Evolutionary conservation across 345 rosid species (phyloP).

Genomic region (Turnera subulata): DNA sequence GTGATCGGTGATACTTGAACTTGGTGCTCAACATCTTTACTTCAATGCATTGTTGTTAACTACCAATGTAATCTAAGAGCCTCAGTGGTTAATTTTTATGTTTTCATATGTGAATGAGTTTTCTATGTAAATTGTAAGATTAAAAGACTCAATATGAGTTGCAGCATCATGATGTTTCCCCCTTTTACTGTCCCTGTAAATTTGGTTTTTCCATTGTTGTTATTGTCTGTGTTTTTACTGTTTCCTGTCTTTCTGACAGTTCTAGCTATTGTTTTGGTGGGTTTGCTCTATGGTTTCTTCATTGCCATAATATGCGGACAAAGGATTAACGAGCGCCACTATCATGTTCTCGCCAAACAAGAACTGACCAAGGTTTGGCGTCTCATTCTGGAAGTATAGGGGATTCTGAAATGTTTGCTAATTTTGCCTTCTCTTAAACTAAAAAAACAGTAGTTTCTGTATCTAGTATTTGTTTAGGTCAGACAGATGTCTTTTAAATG

Average conservation of each 20-base stretch:
- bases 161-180: too few relatives aligned
- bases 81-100: too few relatives aligned
- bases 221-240: conserved; percentile 1
- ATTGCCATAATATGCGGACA: conserved; percentile 99
- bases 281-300: conserved; percentile 94
- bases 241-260: conserved; percentile 41
- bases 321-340: conserved; percentile 92
- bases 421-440: background rate
- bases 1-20: too few relatives aligned
- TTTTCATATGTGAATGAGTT: too few relatives aligned
- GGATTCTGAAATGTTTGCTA: conserved; percentile 1
- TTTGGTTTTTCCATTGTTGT: too few relatives aligned
- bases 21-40: too few relatives aligned
- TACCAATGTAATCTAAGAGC: too few relatives aligned
- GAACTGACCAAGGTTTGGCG: conserved; percentile 83
- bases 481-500: background rate
- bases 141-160: too few relatives aligned
- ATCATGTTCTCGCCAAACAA: conserved; percentile 97
- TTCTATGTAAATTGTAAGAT: too few relatives aligned
- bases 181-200: too few relatives aligned
- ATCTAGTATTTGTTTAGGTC: background rate
- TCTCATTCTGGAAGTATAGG: conserved; percentile 3
- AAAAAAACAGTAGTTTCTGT: background rate
- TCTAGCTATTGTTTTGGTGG: conserved; percentile 92
- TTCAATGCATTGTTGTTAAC: too few relatives aligned